phyloP scores from a whole-genome alignment of 768 basidiomycete genomes.

The Auricularia cornea region DNA sequence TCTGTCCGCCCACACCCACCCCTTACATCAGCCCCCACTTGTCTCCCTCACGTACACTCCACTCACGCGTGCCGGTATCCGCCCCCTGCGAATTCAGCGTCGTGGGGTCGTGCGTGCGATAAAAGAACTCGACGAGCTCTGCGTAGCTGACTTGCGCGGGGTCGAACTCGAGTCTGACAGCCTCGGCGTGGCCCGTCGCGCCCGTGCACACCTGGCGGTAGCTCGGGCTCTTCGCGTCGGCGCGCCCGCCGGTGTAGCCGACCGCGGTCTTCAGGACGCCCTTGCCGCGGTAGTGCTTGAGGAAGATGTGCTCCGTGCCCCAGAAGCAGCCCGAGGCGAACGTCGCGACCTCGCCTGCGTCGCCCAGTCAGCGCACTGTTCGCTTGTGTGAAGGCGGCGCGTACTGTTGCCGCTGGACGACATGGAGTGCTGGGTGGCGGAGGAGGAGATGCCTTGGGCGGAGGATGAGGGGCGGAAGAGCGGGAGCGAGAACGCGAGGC shows the following conservation, averaged over 20 bases:
- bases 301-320: slow-evolving; percentile 80
- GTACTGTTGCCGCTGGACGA: neutral
- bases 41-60: neutral
- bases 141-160: slow-evolving; percentile 67
- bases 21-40: neutral
- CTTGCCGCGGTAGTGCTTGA: slow-evolving; percentile 66
- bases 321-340: slow-evolving; percentile 66
- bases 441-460: neutral
- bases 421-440: neutral
- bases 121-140: slow-evolving; percentile 92
- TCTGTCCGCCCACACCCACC: slow-evolving; percentile 38
- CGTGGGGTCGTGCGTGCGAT: slow-evolving; percentile 90
- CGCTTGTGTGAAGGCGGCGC: neutral
- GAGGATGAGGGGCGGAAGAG: neutral
- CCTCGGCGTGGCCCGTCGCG: slow-evolving; percentile 81
- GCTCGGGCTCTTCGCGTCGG: slow-evolving; percentile 43
- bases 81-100: slow-evolving; percentile 70
- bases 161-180: slow-evolving; percentile 80
- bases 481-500: neutral
- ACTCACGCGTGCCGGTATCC: slow-evolving; percentile 72
- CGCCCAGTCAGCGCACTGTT: neutral
- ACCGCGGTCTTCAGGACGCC: slow-evolving; percentile 69
- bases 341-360: slow-evolving; percentile 8
- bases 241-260: slow-evolving; percentile 71
- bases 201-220: slow-evolving; percentile 78